Conservation (phyloP, 768 basidiomycete species). For the Trametes maxima region DNA sequence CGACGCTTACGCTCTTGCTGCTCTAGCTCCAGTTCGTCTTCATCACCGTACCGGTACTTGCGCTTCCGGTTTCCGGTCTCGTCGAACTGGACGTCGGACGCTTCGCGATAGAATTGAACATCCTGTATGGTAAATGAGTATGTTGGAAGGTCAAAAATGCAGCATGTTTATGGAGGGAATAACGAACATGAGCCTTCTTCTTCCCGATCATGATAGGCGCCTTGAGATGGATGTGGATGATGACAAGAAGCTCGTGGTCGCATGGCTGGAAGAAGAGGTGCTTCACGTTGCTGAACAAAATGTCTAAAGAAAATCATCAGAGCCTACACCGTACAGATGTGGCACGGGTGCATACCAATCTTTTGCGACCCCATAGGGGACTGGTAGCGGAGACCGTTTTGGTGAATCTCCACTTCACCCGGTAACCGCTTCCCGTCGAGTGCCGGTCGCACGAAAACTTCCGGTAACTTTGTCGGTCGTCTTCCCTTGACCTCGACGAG, state of each 20-base stretch:
- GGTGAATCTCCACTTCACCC: conserved; percentile 98
- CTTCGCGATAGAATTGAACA: conserved; percentile 97
- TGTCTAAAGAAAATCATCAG: conserved; percentile 52
- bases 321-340: neutral
- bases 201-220: conserved; percentile 99
- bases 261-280: conserved; percentile 99
- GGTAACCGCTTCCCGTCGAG: conserved; percentile 93
- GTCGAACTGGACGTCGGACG: conserved; percentile 96
- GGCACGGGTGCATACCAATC: conserved; percentile 58
- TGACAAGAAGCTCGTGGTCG: conserved; percentile 91
- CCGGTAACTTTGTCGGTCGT: conserved; percentile 81
- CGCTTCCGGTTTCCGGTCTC: conserved; percentile 99
- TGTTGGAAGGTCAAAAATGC: neutral
- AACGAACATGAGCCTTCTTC: conserved; percentile 89
- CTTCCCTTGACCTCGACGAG: conserved; percentile 88
- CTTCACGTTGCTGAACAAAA: conserved; percentile 96
- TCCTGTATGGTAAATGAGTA: conserved; percentile 54
- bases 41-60: conserved; percentile 95
- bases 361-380: conserved; percentile 86
- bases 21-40: conserved; percentile 99
- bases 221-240: conserved; percentile 91
- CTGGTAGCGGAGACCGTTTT: conserved; percentile 93
- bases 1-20: conserved; percentile 93
- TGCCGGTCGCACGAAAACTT: conserved; percentile 92
- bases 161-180: neutral